Percentiles rank a stretch among this genome's conserved stretches.
phyloP scores from a whole-genome alignment of 2,329 filamentous ascomycete species.

The Colletotrichum kahawae region DNA sequence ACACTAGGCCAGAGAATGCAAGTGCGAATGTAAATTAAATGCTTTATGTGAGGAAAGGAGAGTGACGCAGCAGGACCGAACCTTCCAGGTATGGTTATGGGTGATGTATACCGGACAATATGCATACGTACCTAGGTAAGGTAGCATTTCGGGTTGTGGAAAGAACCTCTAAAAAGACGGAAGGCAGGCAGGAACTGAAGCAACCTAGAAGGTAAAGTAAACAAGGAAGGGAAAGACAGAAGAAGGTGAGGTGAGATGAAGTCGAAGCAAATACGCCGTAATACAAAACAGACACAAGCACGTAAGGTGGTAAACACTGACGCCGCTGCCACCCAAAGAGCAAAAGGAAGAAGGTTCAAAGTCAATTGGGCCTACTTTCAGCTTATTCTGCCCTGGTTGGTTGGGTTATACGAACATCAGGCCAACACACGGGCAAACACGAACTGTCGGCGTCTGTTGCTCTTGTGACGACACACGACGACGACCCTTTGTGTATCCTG shows the following conservation, averaged over 20 bases:
- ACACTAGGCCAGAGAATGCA: background rate
- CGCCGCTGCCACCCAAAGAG: background rate
- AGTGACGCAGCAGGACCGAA: background rate
- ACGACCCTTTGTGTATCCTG: background rate
- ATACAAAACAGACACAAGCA: background rate
- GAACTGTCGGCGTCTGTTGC: background rate
- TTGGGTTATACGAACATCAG: background rate
- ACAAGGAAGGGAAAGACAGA: background rate
- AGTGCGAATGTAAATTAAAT: background rate
- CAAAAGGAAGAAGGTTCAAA: background rate
- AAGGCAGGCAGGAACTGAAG: background rate
- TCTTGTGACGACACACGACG: background rate
- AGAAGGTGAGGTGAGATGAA: background rate
- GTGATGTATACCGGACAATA: background rate
- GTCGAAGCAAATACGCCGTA: background rate
- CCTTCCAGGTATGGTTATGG: background rate
- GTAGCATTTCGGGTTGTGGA: background rate
- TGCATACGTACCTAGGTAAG: background rate
- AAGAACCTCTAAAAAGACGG: background rate
- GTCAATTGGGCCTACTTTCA: background rate
- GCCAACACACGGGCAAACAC: background rate
- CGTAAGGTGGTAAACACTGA: background rate
- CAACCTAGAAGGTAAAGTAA: background rate
- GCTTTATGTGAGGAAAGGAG: background rate
- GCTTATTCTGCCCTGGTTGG: background rate